Evolutionary conservation across 495 filamentous ascomycete species (phyloP).

Genomic region (Emericellopsis terricola): DNA sequence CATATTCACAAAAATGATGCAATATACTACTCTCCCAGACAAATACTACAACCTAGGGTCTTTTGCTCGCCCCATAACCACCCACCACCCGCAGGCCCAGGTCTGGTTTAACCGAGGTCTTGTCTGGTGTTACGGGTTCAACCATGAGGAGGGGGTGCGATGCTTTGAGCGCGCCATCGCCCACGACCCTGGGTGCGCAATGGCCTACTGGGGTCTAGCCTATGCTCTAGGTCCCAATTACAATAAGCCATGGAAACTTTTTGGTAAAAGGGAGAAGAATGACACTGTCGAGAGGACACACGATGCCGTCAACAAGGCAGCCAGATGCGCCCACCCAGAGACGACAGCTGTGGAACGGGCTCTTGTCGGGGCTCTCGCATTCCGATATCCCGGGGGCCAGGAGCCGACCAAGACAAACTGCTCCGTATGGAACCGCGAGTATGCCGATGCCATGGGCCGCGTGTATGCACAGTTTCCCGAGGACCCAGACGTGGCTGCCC

Average conservation of each 20-base stretch:
- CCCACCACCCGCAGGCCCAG: slow-evolving; percentile 23
- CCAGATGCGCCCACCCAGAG: slow-evolving; percentile 5
- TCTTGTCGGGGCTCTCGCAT: slow-evolving; percentile 35
- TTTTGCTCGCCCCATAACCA: slow-evolving; percentile 27
- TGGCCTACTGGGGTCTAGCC: slow-evolving; percentile 53
- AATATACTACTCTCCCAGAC: too few relatives aligned
- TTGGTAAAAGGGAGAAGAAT: slow-evolving; percentile 38
- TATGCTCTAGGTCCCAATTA: slow-evolving; percentile 52
- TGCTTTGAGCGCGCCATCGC: slow-evolving; percentile 42
- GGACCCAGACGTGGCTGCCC: slow-evolving; percentile 40
- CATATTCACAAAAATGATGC: too few relatives aligned
- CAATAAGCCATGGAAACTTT: slow-evolving; percentile 54
- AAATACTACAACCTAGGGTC: slow-evolving; percentile 40
- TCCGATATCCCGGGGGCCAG: slow-evolving; percentile 31
- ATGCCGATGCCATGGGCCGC: slow-evolving; percentile 40
- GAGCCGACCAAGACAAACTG: slow-evolving; percentile 18
- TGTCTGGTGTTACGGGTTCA: slow-evolving; percentile 47
- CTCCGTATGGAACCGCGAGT: slow-evolving; percentile 33
- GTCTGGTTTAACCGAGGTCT: slow-evolving; percentile 46
- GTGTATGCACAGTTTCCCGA: slow-evolving; percentile 34
- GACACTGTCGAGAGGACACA: slow-evolving; percentile 25
- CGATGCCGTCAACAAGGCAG: slow-evolving; percentile 17
- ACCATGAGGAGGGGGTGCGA: slow-evolving; percentile 39
- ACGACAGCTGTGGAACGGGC: slow-evolving; percentile 30
- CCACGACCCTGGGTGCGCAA: slow-evolving; percentile 32